These are phyloP conservation scores for Schizonepeta tenuifolia DNA, from an alignment of 257 asterid species.

Conservation along the genomic window DNA sequence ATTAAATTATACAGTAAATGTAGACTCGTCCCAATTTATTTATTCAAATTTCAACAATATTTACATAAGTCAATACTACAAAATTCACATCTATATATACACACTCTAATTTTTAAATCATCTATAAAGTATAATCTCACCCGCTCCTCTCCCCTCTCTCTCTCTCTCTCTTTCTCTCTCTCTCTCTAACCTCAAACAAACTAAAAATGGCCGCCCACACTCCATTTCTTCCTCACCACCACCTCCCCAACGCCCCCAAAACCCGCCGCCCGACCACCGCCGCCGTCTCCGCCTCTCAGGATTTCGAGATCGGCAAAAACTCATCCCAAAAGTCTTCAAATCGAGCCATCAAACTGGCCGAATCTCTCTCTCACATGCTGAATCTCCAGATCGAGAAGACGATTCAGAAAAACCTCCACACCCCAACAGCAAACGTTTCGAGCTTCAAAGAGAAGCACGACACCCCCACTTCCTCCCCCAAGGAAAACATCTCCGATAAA, in stretches of 20 bases:
- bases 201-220: constrained; percentile 39
- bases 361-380: constrained; percentile 52
- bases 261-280: constrained; percentile 13
- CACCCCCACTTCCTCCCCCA: constrained; percentile 58
- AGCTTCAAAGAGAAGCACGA: constrained; percentile 48
- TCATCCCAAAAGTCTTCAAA: constrained; percentile 36
- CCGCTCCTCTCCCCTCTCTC: too few relatives aligned
- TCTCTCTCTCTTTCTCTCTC: too few relatives aligned
- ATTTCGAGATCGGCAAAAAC: constrained; percentile 26
- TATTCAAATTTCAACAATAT: too few relatives aligned
- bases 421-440: constrained; percentile 17
- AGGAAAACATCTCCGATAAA: constrained; percentile 51
- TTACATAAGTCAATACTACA: too few relatives aligned
- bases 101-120: background rate
- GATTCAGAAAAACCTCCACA: constrained; percentile 35
- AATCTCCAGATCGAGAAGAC: constrained; percentile 54
- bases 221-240: constrained; percentile 29
- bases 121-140: too few relatives aligned
- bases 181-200: constrained; percentile 8
- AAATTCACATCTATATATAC: background rate
- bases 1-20: background rate
- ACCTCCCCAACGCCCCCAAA: constrained; percentile 28
- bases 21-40: background rate
- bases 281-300: constrained; percentile 31
- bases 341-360: constrained; percentile 48